These are phyloP conservation scores for Skeletonema tropicum DNA, from an alignment of 108 stramenopile genomes.

Conservation along the genomic window DNA sequence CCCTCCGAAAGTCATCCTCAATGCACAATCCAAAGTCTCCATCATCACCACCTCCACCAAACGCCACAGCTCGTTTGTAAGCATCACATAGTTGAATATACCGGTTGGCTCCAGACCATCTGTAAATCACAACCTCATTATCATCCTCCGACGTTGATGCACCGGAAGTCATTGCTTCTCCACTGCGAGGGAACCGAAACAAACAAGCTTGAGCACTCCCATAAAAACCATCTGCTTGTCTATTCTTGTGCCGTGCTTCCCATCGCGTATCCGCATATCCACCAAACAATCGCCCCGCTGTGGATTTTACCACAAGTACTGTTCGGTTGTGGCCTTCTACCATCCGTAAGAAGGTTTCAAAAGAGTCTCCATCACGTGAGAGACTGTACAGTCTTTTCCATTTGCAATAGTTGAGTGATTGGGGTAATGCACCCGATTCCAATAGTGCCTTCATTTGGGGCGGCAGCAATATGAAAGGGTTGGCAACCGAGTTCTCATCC, in stretches of 20 bases:
- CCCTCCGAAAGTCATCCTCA: slow-evolving; percentile 85
- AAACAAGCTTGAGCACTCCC: slow-evolving; percentile 76
- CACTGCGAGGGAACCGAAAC: slow-evolving; percentile 43
- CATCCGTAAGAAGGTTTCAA: slow-evolving; percentile 72
- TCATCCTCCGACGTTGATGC: slow-evolving; percentile 3
- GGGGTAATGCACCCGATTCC: slow-evolving; percentile 63
- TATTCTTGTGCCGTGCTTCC: slow-evolving; percentile 46
- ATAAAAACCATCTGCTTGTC: slow-evolving; percentile 57
- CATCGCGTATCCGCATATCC: slow-evolving; percentile 83
- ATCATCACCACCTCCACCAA: slow-evolving; percentile 88
- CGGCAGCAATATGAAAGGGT: slow-evolving; percentile 26
- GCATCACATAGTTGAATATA: slow-evolving; percentile 86
- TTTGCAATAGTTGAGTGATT: slow-evolving; percentile 65
- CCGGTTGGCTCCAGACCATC: slow-evolving; percentile 86
- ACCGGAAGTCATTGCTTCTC: not conserved
- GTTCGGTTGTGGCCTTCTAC: slow-evolving; percentile 61
- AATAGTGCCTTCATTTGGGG: slow-evolving; percentile 56
- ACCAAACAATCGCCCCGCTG: slow-evolving; percentile 70
- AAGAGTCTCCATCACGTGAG: slow-evolving; percentile 84
- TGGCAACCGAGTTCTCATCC: slow-evolving; percentile 8
- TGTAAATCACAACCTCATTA: slow-evolving; percentile 56
- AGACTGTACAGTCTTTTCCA: slow-evolving; percentile 87
- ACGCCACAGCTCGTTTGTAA: slow-evolving; percentile 64
- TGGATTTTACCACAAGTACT: slow-evolving; percentile 76
- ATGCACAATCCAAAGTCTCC: slow-evolving; percentile 88